Percentiles rank a stretch among this genome's conserved stretches.
Conservation (phyloP, 345 rosid species). For the Camelina laxa region DNA sequence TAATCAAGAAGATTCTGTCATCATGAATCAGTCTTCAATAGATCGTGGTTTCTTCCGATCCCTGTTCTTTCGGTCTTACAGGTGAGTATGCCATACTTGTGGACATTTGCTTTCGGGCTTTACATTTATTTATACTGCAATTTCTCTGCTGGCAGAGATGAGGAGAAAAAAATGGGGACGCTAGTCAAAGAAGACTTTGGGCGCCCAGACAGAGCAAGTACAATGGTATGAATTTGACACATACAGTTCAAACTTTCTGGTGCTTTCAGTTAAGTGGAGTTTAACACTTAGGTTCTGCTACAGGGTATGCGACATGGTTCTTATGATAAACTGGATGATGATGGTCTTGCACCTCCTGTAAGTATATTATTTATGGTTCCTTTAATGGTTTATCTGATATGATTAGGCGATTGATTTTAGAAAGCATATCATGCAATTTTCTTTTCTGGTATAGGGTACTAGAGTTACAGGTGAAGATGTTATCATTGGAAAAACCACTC, state of each 20-base stretch:
- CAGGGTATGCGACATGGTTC: slow-evolving; percentile 99
- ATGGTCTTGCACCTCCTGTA: slow-evolving; percentile 99
- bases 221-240: slow-evolving; percentile 63
- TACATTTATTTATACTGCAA: slow-evolving; percentile 14
- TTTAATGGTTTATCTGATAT: slow-evolving; percentile 15
- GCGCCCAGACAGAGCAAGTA: slow-evolving; percentile 85
- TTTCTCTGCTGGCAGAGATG: slow-evolving; percentile 61
- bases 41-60: slow-evolving; percentile 98
- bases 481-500: slow-evolving; percentile 95
- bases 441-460: slow-evolving; percentile 64
- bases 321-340: slow-evolving; percentile 94
- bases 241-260: background rate
- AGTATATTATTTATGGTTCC: slow-evolving; percentile 39
- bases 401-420: background rate
- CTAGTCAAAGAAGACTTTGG: slow-evolving; percentile 98
- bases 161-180: slow-evolving; percentile 99
- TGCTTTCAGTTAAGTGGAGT: slow-evolving; percentile 24
- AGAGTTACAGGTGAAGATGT: slow-evolving; percentile 98
- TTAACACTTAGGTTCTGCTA: slow-evolving; percentile 34
- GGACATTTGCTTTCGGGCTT: slow-evolving; percentile 5
- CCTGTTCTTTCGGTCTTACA: slow-evolving; percentile 89
- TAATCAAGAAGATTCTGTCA: slow-evolving; percentile 99
- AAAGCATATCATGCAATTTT: slow-evolving; percentile 1
- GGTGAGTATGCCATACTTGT: slow-evolving; percentile 51
- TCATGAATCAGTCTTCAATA: slow-evolving; percentile 96